These are phyloP conservation scores for Nicotiana undulata DNA, from an alignment of 257 asterid genomes.

Conservation along the genomic window DNA sequence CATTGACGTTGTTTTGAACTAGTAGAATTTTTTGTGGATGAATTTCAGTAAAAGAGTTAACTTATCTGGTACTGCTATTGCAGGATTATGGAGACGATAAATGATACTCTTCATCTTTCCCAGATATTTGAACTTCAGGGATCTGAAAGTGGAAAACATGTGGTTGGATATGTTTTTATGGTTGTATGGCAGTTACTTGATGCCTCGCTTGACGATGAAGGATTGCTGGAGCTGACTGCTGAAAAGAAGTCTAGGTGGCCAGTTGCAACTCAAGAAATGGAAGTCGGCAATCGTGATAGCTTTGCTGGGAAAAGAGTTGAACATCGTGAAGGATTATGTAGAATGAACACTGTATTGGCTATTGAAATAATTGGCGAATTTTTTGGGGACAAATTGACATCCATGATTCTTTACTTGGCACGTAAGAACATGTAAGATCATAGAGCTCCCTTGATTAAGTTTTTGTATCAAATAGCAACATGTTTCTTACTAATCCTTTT, in stretches of 20 bases:
- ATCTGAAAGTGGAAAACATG: conserved; percentile 66
- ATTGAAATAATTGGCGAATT: conserved; percentile 78
- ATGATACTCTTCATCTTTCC: conserved; percentile 54
- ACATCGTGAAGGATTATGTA: conserved; percentile 50
- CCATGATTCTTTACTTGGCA: conserved; percentile 74
- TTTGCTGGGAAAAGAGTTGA: conserved; percentile 58
- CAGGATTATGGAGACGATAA: conserved; percentile 92
- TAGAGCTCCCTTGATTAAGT: conserved; percentile 13
- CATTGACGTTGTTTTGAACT: not conserved
- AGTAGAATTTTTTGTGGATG: not conserved
- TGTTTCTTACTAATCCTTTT: not conserved
- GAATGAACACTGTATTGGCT: conserved; percentile 67
- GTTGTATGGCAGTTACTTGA: conserved; percentile 84
- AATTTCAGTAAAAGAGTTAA: conserved; percentile 5
- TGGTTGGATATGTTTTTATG: conserved; percentile 61
- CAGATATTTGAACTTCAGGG: conserved; percentile 54
- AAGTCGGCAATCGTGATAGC: conserved; percentile 50
- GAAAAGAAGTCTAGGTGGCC: conserved; percentile 86
- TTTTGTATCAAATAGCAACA: not conserved
- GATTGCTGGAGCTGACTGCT: conserved; percentile 61
- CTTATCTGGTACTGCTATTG: conserved; percentile 23
- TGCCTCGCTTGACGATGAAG: conserved; percentile 93
- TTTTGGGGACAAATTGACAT: conserved; percentile 51
- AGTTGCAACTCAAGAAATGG: conserved; percentile 63
- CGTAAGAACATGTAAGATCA: conserved; percentile 77